phyloP scores from a whole-genome alignment of 1,284 basidiomycete genomes.

The Schizophyllum amplum region DNA sequence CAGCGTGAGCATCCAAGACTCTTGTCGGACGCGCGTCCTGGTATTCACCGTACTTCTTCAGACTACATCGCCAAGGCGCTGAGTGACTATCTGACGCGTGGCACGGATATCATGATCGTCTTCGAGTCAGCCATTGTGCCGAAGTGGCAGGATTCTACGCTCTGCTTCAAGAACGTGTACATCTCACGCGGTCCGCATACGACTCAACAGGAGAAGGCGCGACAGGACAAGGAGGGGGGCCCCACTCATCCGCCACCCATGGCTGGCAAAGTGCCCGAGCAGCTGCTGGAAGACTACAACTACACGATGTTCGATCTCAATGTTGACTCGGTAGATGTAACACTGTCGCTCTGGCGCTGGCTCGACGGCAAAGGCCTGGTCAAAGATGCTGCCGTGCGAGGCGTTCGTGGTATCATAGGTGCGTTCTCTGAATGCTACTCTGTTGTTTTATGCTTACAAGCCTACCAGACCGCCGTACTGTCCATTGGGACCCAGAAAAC shows the following conservation, averaged over 20 bases:
- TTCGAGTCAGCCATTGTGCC: constrained; percentile 98
- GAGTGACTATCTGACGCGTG: constrained; percentile 88
- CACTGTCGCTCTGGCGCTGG: constrained; percentile 90
- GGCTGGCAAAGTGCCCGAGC: constrained; percentile 15
- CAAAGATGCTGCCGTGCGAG: constrained; percentile 86
- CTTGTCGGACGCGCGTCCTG: background rate
- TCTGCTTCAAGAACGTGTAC: constrained; percentile 96
- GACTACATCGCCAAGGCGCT: constrained; percentile 86
- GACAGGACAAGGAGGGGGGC: constrained; percentile 33
- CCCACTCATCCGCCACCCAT: constrained; percentile 50
- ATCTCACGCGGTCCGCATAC: constrained; percentile 69
- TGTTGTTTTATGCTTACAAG: constrained; percentile 1
- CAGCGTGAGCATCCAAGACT: constrained; percentile 49
- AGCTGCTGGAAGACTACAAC: constrained; percentile 47
- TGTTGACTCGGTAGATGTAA: constrained; percentile 94
- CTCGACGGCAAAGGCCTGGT: constrained; percentile 93
- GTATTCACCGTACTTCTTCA: constrained; percentile 20
- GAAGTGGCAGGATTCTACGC: constrained; percentile 92
- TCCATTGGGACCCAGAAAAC: constrained; percentile 81
- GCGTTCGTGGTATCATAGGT: constrained; percentile 92
- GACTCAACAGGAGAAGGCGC: background rate
- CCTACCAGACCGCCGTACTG: constrained; percentile 75
- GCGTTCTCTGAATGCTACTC: constrained; percentile 15
- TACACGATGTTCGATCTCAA: constrained; percentile 88
- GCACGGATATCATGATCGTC: constrained; percentile 91